A percentile compares a stretch with the other conserved stretches of the same genome.
Evolutionary conservation across 2,329 filamentous ascomycete genomes (phyloP).

Genomic region (Epichloe hybrida): DNA sequence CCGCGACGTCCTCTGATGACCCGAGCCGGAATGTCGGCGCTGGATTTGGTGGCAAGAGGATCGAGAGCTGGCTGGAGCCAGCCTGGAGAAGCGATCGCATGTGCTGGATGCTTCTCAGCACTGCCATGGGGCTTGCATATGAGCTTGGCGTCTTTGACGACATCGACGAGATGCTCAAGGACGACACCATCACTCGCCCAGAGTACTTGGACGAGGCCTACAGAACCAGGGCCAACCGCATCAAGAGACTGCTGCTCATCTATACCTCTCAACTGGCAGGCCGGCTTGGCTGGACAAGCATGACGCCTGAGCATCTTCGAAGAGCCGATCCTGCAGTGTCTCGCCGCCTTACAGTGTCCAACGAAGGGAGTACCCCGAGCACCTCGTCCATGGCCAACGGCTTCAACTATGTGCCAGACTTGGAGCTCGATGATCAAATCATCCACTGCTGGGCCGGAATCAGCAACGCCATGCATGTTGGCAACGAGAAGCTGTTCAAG

Average conservation of each 20-base stretch:
- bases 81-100: slow-evolving; percentile 90
- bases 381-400: slow-evolving; percentile 43
- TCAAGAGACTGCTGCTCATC: slow-evolving; percentile 75
- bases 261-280: slow-evolving; percentile 92
- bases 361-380: slow-evolving; percentile 45
- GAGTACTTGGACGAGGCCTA: slow-evolving; percentile 65
- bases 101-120: slow-evolving; percentile 96
- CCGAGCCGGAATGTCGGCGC: slow-evolving; percentile 23
- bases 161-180: slow-evolving; percentile 55
- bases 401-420: slow-evolving; percentile 53
- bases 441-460: slow-evolving; percentile 90
- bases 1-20: slow-evolving; percentile 26
- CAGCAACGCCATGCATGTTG: slow-evolving; percentile 80
- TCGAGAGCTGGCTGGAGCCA: slow-evolving; percentile 93
- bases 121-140: slow-evolving; percentile 77
- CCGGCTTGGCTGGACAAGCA: slow-evolving; percentile 80
- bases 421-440: slow-evolving; percentile 55
- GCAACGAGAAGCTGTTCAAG: slow-evolving; percentile 77
- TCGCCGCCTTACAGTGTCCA: slow-evolving; percentile 32
- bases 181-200: slow-evolving; percentile 44
- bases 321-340: slow-evolving; percentile 43
- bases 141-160: slow-evolving; percentile 94
- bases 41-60: slow-evolving; percentile 66
- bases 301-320: slow-evolving; percentile 62
- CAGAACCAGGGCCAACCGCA: slow-evolving; percentile 62